phyloP scores from a whole-genome alignment of 345 rosid species.

The Salix udensis region DNA sequence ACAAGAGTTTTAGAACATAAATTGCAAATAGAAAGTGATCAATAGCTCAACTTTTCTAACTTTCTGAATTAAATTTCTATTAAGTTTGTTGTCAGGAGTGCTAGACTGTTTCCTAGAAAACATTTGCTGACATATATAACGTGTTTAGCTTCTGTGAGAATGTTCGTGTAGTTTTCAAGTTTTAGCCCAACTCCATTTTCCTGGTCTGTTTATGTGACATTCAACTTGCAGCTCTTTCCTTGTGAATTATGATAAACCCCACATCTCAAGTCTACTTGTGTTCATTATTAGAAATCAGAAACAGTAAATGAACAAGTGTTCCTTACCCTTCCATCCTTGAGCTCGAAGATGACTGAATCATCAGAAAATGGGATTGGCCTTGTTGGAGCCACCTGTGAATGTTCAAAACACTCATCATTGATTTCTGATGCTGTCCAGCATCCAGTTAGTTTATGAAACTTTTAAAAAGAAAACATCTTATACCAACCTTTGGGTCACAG shows the following conservation, averaged over 20 bases:
- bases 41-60: not conserved
- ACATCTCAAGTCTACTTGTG: not conserved
- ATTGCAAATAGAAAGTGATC: not conserved
- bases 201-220: too few species aligned
- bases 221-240: too few species aligned
- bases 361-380: conserved; percentile 61
- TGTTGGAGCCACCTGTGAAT: conserved; percentile 52
- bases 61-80: not conserved
- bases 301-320: not conserved
- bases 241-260: not conserved
- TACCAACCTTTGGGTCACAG: conserved; percentile 42
- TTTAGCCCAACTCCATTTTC: too few species aligned
- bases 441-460: not conserved
- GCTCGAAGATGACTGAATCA: conserved; percentile 53
- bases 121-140: too few species aligned
- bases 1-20: not conserved
- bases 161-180: too few species aligned
- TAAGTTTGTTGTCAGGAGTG: not conserved
- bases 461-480: not conserved
- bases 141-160: too few species aligned
- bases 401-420: not conserved
- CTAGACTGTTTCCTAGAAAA: not conserved
- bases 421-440: conserved; percentile 7
- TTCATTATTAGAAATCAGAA: not conserved
- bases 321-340: conserved; percentile 70